Base-by-base conservation (phyloP, 2,329 filamentous ascomycete species). In the Alternaria ventricosa region DNA sequence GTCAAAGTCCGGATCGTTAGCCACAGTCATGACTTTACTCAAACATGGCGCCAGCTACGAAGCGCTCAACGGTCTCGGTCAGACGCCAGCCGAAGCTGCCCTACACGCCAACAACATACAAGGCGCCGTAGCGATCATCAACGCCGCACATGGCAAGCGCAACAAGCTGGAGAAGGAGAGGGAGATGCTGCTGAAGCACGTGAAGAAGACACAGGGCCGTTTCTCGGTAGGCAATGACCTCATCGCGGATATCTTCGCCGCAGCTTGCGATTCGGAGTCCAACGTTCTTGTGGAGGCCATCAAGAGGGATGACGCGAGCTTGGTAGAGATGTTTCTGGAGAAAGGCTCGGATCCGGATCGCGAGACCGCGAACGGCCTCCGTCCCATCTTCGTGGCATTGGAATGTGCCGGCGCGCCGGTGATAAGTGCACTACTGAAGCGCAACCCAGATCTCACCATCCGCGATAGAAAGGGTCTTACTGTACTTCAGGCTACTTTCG, bases 201-300 rank as follows among this genome's bases (percentile, higher is more conserved):
- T 76, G 2, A 68, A 76, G 33, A 72, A 70, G n/a, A 66, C 69
- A 13, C 66, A 71, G 30, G 71, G 68, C 5, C 69, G 70, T 13
- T 71, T 71, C 54, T 78, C 73, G 5, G 70, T 77, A 28, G 70
- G 69, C 8, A 75, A 76, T 43, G 75, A 78, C n/a, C 61, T 78
- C 10, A 74, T 79, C 36, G 71, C 75, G 9, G 71, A 75, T 44
- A 71, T 78, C 5, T 78, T 78, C 58, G 63, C 72, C 6, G 72
- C 75, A n/a, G 71, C 74, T 6, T 78, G 76, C 45, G 74, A 76
- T 46, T 67, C 75, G 2, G 74, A 78, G 46, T 78, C 76, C 1
- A 78, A 75, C 1, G 69, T 77, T 2, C 61, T 79, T 23, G 61
- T 79, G 3, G 77, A 77, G 44, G 73, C 75, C 1, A 75, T 79